Evolutionary conservation across 75 land plant genomes (phyloP).

Genomic region (Pinus taeda): DNA sequence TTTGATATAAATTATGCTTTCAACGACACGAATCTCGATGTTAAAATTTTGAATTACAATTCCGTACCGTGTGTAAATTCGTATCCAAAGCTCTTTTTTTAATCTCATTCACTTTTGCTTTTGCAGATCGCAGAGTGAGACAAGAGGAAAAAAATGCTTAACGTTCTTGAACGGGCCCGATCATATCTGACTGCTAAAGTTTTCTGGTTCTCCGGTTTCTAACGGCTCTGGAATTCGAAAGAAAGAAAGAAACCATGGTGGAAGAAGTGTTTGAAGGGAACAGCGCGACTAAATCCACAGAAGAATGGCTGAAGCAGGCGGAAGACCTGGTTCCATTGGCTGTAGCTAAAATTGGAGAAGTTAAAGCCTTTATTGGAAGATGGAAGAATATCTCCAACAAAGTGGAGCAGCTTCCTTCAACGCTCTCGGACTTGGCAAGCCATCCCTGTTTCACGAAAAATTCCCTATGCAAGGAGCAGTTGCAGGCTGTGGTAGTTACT

Average conservation of each 20-base stretch:
- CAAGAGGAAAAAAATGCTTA: no score
- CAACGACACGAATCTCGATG: no score
- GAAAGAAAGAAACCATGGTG: slow-evolving; percentile 23
- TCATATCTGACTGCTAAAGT: no score
- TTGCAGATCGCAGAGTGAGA: no score
- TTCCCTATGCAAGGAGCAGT: slow-evolving; percentile 56
- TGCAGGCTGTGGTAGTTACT: slow-evolving; percentile 52
- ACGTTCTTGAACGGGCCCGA: no score
- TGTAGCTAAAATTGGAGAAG: slow-evolving; percentile 30
- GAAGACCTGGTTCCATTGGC: slow-evolving; percentile 46
- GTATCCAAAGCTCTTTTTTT: no score
- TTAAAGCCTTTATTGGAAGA: slow-evolving; percentile 55
- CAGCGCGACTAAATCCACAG: slow-evolving; percentile 22
- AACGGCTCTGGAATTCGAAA: no score
- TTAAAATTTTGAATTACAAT: no score
- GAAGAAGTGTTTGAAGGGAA: slow-evolving; percentile 18
- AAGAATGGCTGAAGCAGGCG: slow-evolving; percentile 45
- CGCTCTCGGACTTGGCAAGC: slow-evolving; percentile 52
- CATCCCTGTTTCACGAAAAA: slow-evolving; percentile 69
- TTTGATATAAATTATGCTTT: no score
- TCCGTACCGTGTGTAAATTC: no score
- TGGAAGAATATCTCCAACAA: slow-evolving; percentile 68
- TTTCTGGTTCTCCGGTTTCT: no score
- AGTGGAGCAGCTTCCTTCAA: slow-evolving; percentile 48
- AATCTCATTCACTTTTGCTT: no score